phyloP scores from a whole-genome alignment of 2,329 filamentous ascomycete species.

The Ceratocystis eucalypticola region DNA sequence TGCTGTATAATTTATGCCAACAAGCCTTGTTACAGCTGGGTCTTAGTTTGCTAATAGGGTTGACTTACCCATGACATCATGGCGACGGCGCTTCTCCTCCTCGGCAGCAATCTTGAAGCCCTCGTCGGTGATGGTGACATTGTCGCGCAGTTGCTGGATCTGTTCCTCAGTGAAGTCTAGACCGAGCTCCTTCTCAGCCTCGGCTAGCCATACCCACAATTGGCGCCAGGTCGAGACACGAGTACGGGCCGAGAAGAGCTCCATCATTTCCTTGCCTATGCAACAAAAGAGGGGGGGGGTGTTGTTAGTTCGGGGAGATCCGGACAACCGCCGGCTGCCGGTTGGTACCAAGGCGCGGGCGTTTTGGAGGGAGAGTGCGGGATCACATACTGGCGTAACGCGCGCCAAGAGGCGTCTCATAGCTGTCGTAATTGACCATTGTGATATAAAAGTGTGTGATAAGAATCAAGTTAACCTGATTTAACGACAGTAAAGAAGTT shows the following conservation, averaged over 20 bases:
- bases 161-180: slow-evolving; percentile 61
- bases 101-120: slow-evolving; percentile 61
- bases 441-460: background rate
- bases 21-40: background rate
- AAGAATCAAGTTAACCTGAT: background rate
- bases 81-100: slow-evolving; percentile 60
- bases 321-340: slow-evolving; percentile 7
- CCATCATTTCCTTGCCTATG: slow-evolving; percentile 49
- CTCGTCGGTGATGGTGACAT: slow-evolving; percentile 60
- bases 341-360: background rate
- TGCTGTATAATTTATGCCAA: slow-evolving; percentile 1
- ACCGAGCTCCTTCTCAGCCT: slow-evolving; percentile 69
- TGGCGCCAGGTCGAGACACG: slow-evolving; percentile 68
- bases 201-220: slow-evolving; percentile 74
- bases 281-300: background rate
- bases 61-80: slow-evolving; percentile 27
- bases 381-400: slow-evolving; percentile 49
- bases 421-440: slow-evolving; percentile 24
- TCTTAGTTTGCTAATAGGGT: background rate
- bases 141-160: slow-evolving; percentile 60
- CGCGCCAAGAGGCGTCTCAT: slow-evolving; percentile 55
- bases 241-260: slow-evolving; percentile 64
- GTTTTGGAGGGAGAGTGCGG: background rate
- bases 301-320: slow-evolving; percentile 2
- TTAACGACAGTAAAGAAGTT: slow-evolving; percentile 2